Evolutionary conservation across 2,329 filamentous ascomycete genomes (phyloP).

Genomic region (Pseudodiploospora longispora): DNA sequence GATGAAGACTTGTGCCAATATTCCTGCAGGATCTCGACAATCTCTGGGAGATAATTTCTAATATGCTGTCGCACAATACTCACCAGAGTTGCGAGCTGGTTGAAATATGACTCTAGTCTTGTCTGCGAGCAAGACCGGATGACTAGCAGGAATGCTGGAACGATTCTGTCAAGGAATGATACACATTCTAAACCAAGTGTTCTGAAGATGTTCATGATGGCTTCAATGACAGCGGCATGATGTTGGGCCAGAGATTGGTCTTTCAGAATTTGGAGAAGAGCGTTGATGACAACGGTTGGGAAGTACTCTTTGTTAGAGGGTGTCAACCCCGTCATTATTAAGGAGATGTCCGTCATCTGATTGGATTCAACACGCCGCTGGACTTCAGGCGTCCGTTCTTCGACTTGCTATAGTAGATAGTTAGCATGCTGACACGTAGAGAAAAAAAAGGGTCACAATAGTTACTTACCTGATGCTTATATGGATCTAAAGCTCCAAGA

Average conservation of each 20-base stretch:
- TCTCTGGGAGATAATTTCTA: slow-evolving; percentile 77
- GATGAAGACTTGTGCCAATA: slow-evolving; percentile 79
- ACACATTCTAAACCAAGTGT: slow-evolving; percentile 95
- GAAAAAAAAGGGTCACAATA: background rate
- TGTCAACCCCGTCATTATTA: slow-evolving; percentile 96
- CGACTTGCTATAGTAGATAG: slow-evolving; percentile 52
- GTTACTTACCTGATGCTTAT: slow-evolving; percentile 67
- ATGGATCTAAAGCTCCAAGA: slow-evolving; percentile 87
- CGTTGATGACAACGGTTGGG: slow-evolving; percentile 95
- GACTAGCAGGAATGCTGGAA: slow-evolving; percentile 86
- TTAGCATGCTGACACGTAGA: slow-evolving; percentile 4
- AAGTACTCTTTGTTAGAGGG: slow-evolving; percentile 98
- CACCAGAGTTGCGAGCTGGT: slow-evolving; percentile 86
- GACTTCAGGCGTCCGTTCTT: slow-evolving; percentile 78
- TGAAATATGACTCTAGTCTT: slow-evolving; percentile 92
- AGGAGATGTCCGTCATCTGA: slow-evolving; percentile 80
- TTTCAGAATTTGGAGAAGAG: slow-evolving; percentile 82
- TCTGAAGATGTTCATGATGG: slow-evolving; percentile 97
- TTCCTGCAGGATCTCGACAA: slow-evolving; percentile 78
- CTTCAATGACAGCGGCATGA: slow-evolving; percentile 89
- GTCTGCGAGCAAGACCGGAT: slow-evolving; percentile 73
- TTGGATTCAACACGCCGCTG: slow-evolving; percentile 57
- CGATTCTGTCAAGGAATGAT: slow-evolving; percentile 85
- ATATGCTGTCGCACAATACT: slow-evolving; percentile 96
- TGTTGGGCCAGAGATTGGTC: slow-evolving; percentile 85